phyloP scores from a whole-genome alignment of 192 early-diverging fungal species.

The Globomyces pollinis-pini region DNA sequence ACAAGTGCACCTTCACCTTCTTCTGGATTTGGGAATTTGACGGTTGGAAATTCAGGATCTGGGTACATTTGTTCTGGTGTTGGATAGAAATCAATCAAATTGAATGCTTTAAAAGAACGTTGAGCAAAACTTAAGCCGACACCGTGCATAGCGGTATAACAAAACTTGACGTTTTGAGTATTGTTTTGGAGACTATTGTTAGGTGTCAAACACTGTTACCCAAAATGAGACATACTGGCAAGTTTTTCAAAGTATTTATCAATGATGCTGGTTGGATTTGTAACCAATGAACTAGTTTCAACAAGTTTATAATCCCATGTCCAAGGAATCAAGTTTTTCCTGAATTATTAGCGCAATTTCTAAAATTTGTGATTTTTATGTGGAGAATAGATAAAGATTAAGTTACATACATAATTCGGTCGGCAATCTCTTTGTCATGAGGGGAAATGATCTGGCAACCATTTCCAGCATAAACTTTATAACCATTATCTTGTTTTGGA shows the following conservation, averaged over 20 bases:
- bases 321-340: slow-evolving; percentile 59
- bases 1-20: slow-evolving; percentile 83
- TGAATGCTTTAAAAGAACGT: slow-evolving; percentile 59
- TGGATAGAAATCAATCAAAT: slow-evolving; percentile 54
- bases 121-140: slow-evolving; percentile 75
- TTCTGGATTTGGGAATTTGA: slow-evolving; percentile 51
- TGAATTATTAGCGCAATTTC: too few species aligned
- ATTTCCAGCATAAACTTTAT: slow-evolving; percentile 73
- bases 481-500: slow-evolving; percentile 88
- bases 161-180: slow-evolving; percentile 51
- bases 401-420: slow-evolving; percentile 57
- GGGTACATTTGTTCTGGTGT: slow-evolving; percentile 64
- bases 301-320: slow-evolving; percentile 63
- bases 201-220: too few species aligned
- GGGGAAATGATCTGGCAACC: slow-evolving; percentile 89
- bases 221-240: slow-evolving; percentile 14
- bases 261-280: slow-evolving; percentile 55
- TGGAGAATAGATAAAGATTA: too few species aligned
- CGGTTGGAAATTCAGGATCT: slow-evolving; percentile 86
- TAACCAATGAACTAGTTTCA: slow-evolving; percentile 36
- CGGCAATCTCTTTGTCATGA: slow-evolving; percentile 71
- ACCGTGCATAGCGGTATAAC: slow-evolving; percentile 95
- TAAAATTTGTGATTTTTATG: too few species aligned
- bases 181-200: too few species aligned
- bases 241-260: slow-evolving; percentile 61